Conservation (phyloP, 2,329 filamentous ascomycete genomes). For the Uncinocarpus reesii region DNA sequence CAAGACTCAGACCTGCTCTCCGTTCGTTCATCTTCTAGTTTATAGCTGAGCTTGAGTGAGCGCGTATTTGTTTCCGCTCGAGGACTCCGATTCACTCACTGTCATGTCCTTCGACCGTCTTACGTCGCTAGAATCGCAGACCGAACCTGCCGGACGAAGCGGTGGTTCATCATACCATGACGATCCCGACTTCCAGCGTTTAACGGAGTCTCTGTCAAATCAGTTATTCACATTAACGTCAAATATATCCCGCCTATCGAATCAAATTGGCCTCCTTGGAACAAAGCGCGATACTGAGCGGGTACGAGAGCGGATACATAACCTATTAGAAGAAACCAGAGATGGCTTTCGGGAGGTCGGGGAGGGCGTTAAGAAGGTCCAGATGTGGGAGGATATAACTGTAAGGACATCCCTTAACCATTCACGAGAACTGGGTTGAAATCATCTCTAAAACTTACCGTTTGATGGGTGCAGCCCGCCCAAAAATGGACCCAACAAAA, state of each 20-base stretch:
- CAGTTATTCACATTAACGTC: slow-evolving; percentile 81
- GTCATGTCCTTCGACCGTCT: slow-evolving; percentile 86
- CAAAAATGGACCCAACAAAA: slow-evolving; percentile 97
- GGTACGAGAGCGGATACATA: slow-evolving; percentile 80
- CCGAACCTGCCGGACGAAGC: slow-evolving; percentile 54
- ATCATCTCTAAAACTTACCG: neutral
- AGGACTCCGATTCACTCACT: neutral
- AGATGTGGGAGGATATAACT: slow-evolving; percentile 74
- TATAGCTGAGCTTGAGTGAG: too few species aligned
- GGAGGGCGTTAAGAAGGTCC: slow-evolving; percentile 85
- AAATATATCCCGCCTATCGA: slow-evolving; percentile 74
- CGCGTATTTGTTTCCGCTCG: neutral
- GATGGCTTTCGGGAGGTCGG: slow-evolving; percentile 82
- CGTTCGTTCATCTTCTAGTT: slow-evolving; percentile 1
- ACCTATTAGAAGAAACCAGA: slow-evolving; percentile 74
- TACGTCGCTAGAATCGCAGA: slow-evolving; percentile 71
- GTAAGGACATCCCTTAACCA: slow-evolving; percentile 39
- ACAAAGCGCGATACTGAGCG: slow-evolving; percentile 85
- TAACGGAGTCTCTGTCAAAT: slow-evolving; percentile 74
- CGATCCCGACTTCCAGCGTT: slow-evolving; percentile 79
- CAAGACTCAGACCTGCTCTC: neutral
- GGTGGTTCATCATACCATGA: slow-evolving; percentile 71
- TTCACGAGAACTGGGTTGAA: neutral
- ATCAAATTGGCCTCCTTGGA: slow-evolving; percentile 74
- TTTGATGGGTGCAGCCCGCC: slow-evolving; percentile 53